Percentiles rank a stretch among this genome's conserved stretches.
Evolutionary conservation across 1,284 basidiomycete genomes (phyloP).

Genomic region (Tetrapyrgos nigripes): DNA sequence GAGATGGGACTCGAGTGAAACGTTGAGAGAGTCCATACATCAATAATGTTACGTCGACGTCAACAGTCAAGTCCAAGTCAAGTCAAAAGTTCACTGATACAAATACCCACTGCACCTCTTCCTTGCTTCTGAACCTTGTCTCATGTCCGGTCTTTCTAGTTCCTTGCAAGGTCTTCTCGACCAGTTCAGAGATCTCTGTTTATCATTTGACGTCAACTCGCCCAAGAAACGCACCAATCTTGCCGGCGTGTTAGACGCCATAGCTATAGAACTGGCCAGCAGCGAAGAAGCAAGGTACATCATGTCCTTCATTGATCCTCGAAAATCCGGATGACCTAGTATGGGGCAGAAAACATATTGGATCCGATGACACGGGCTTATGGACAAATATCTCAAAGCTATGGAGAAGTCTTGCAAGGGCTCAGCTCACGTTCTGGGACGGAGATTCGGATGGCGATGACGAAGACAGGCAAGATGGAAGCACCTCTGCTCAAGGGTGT

Average conservation of each 20-base stretch:
- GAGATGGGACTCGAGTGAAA: constrained; percentile 75
- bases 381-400: constrained; percentile 60
- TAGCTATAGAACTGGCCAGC: constrained; percentile 52
- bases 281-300: constrained; percentile 51
- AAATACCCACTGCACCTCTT: neutral
- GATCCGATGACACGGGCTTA: constrained; percentile 48
- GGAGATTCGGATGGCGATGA: constrained; percentile 45
- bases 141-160: constrained; percentile 7
- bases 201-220: constrained; percentile 42
- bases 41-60: neutral
- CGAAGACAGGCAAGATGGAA: constrained; percentile 29
- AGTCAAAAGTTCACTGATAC: neutral
- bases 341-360: constrained; percentile 48
- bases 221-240: constrained; percentile 35
- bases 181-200: constrained; percentile 45
- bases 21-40: constrained; percentile 24
- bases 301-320: neutral
- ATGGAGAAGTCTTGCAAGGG: constrained; percentile 56
- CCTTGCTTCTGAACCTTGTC: neutral
- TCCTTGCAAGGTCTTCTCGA: constrained; percentile 26
- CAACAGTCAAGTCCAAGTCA: neutral
- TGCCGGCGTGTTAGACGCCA: constrained; percentile 46
- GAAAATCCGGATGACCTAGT: neutral
- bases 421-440: constrained; percentile 53
- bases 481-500: constrained; percentile 31